These are phyloP conservation scores for Dunaliella sp. DNA, from an alignment of 139 green algal genomes.

Conservation along the genomic window DNA sequence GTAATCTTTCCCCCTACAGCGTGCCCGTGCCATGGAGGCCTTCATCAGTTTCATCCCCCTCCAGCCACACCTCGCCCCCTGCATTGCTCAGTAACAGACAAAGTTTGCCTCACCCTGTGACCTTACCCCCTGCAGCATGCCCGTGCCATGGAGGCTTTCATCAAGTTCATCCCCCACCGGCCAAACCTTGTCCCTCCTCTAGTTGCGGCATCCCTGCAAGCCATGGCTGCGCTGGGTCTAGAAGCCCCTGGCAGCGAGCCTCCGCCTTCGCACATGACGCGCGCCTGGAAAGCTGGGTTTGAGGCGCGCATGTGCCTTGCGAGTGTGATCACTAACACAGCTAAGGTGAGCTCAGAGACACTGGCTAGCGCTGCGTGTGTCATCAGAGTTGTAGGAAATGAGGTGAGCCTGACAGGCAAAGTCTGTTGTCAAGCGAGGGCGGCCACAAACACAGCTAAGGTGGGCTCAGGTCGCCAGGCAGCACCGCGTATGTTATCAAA, in stretches of 20 bases:
- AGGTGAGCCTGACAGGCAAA: too few relatives aligned
- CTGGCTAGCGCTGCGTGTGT: too few relatives aligned
- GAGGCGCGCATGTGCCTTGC: conserved; percentile 47
- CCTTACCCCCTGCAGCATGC: conserved; percentile 38
- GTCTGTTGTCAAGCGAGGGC: too few relatives aligned
- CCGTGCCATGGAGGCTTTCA: conserved; percentile 43
- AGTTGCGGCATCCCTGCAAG: conserved; percentile 21
- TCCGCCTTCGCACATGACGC: conserved; percentile 33
- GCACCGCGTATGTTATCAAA: too few relatives aligned
- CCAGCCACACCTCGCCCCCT: conserved; percentile 34
- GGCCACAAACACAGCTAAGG: too few relatives aligned
- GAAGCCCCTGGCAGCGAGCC: conserved; percentile 31
- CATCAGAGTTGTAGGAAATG: too few relatives aligned
- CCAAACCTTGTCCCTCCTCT: conserved; percentile 40
- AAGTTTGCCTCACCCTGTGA: too few relatives aligned
- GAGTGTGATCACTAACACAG: conserved; percentile 29
- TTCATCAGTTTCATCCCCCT: conserved; percentile 35
- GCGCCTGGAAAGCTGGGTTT: conserved; percentile 38
- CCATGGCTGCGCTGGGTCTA: conserved; percentile 33
- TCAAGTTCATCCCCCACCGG: conserved; percentile 27
- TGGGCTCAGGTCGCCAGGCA: too few relatives aligned
- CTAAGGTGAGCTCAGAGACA: conserved; percentile 30
- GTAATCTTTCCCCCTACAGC: conserved; percentile 26
- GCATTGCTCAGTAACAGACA: too few relatives aligned
- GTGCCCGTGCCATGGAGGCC: conserved; percentile 41